These are phyloP conservation scores for Mimosa pudica DNA, from an alignment of 306 rosid genomes.

Conservation along the genomic window DNA sequence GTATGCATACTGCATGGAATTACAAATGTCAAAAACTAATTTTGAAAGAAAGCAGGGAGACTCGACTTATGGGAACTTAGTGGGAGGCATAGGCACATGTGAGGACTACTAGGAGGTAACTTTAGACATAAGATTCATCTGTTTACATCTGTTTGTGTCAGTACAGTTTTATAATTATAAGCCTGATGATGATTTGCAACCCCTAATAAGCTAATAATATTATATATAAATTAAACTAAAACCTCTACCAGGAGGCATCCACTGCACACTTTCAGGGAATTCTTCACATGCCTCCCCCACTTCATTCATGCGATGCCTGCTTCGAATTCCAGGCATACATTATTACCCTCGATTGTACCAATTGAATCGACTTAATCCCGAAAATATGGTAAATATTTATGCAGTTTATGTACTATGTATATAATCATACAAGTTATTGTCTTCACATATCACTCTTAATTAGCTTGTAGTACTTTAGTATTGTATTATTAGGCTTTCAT, in stretches of 20 bases:
- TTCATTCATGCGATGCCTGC: not conserved
- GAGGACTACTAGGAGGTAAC: constrained; percentile 43
- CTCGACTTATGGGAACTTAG: constrained; percentile 26
- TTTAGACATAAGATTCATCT: constrained; percentile 41
- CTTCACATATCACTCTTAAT: not conserved
- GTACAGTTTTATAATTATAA: constrained; percentile 19
- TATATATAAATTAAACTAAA: not conserved
- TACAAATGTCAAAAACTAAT: constrained; percentile 28
- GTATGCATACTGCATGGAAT: not conserved
- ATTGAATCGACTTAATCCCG: not conserved
- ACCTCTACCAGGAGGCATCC: constrained; percentile 34
- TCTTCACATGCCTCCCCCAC: constrained; percentile 42
- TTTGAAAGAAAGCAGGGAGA: constrained; percentile 5
- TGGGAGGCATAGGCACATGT: constrained; percentile 27
- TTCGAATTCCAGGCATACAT: not conserved
- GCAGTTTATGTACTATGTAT: not conserved
- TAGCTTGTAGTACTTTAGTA: not conserved
- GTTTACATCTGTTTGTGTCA: constrained; percentile 8
- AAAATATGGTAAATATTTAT: not conserved
- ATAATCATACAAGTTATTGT: not conserved
- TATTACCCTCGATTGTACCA: not conserved
- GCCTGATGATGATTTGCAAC: not conserved
- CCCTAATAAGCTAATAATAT: not conserved
- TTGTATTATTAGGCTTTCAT: not conserved
- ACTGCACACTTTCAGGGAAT: constrained; percentile 48